Evolutionary conservation across 2,329 filamentous ascomycete species (phyloP).

Genomic region (Fusarium vanettenii): DNA sequence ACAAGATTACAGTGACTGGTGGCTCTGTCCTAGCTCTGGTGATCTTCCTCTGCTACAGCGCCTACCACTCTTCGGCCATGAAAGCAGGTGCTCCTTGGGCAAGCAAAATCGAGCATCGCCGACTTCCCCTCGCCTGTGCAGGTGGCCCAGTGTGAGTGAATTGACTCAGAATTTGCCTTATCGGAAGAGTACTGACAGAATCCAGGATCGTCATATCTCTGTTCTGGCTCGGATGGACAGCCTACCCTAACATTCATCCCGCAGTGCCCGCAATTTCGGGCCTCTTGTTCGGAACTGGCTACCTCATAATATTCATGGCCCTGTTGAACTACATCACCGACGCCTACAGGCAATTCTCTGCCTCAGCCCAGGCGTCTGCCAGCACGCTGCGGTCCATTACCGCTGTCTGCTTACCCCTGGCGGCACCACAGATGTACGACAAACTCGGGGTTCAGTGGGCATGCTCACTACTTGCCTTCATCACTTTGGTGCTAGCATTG

Average conservation of each 20-base stretch:
- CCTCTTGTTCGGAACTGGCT: neutral
- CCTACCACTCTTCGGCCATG: constrained; percentile 13
- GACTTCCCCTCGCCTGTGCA: constrained; percentile 27
- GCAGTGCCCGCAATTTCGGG: neutral
- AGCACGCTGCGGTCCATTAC: constrained; percentile 13
- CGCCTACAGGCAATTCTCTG: constrained; percentile 11
- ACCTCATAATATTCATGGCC: neutral
- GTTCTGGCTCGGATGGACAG: constrained; percentile 37
- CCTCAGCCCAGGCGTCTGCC: constrained; percentile 11
- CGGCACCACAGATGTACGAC: constrained; percentile 24
- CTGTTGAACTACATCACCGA: constrained; percentile 21
- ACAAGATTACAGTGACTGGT: neutral
- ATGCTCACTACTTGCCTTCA: neutral
- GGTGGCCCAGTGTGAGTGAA: constrained; percentile 7
- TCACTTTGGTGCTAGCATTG: neutral
- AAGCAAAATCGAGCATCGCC: constrained; percentile 20
- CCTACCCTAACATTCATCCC: neutral
- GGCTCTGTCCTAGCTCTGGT: constrained; percentile 1
- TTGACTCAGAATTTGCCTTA: too few species aligned
- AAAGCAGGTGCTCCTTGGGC: constrained; percentile 20
- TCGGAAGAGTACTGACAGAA: fast-evolving
- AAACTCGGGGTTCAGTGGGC: constrained; percentile 31
- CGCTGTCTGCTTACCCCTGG: constrained; percentile 17
- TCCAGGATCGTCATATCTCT: constrained; percentile 17
- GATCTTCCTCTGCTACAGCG: constrained; percentile 25